phyloP scores from a whole-genome alignment of 805 yeast genomes.

The Schwanniomyces sp. region DNA sequence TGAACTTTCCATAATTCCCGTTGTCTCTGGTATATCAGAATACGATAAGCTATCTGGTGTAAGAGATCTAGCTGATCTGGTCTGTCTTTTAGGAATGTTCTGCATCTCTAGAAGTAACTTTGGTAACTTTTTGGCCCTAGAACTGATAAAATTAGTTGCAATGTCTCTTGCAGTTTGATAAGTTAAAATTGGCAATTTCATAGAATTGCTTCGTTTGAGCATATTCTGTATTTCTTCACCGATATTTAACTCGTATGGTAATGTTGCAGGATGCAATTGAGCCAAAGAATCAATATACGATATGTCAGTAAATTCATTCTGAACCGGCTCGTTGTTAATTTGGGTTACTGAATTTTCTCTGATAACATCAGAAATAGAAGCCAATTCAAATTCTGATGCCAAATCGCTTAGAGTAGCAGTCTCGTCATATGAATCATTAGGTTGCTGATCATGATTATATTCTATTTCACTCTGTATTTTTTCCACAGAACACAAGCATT shows the following conservation, averaged over 20 bases:
- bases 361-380: constrained; percentile 31
- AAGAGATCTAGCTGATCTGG: constrained; percentile 9
- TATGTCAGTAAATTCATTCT: constrained; percentile 38
- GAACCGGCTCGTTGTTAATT: constrained; percentile 20
- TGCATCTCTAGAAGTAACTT: constrained; percentile 24
- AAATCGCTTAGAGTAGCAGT: background rate
- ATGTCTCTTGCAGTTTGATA: constrained; percentile 10
- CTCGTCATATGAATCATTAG: background rate
- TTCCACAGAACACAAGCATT: constrained; percentile 30
- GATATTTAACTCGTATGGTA: constrained; percentile 41
- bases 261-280: constrained; percentile 21
- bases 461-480: background rate
- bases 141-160: constrained; percentile 24
- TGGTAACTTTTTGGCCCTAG: constrained; percentile 35
- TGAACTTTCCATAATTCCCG: constrained; percentile 37
- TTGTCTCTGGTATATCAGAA: constrained; percentile 11
- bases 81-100: constrained; percentile 15
- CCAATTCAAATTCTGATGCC: constrained; percentile 17
- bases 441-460: background rate
- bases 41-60: background rate
- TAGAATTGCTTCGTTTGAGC: background rate
- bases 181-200: constrained; percentile 5
- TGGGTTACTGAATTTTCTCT: constrained; percentile 22
- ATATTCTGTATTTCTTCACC: constrained; percentile 16
- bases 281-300: constrained; percentile 32